These are phyloP conservation scores for Irpex sp. DNA, from an alignment of 1,284 basidiomycete genomes.

Conservation along the genomic window DNA sequence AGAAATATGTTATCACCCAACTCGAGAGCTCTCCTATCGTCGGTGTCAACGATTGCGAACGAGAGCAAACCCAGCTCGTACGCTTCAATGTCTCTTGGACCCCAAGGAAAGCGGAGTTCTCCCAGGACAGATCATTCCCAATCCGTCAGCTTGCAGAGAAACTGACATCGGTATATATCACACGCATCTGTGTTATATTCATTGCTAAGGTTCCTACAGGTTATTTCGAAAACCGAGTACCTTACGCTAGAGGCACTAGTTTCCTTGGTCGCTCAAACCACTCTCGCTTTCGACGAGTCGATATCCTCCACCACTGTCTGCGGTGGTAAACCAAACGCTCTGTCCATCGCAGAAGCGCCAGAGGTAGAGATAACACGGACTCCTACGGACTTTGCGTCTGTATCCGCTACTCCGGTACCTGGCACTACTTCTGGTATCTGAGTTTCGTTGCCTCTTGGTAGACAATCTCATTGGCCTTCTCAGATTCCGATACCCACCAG, in stretches of 20 bases:
- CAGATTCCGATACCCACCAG: neutral
- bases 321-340: slow-evolving; percentile 75
- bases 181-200: neutral
- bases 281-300: slow-evolving; percentile 25
- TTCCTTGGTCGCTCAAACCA: slow-evolving; percentile 51
- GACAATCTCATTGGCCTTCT: slow-evolving; percentile 2
- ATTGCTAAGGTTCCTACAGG: slow-evolving; percentile 24
- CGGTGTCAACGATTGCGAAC: slow-evolving; percentile 73
- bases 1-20: slow-evolving; percentile 41
- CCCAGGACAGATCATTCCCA: slow-evolving; percentile 24
- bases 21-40: slow-evolving; percentile 60
- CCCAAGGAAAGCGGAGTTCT: neutral
- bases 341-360: slow-evolving; percentile 66
- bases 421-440: neutral
- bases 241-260: slow-evolving; percentile 76
- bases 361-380: slow-evolving; percentile 54
- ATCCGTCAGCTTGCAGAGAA: slow-evolving; percentile 37
- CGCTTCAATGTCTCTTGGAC: slow-evolving; percentile 47
- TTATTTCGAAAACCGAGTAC: slow-evolving; percentile 46
- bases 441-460: neutral
- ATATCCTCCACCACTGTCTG: slow-evolving; percentile 47
- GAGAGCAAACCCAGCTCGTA: slow-evolving; percentile 68
- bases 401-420: neutral
- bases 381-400: slow-evolving; percentile 14
- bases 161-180: slow-evolving; percentile 36